These are phyloP conservation scores for Rutstroemia sp. DNA, from an alignment of 2,329 filamentous ascomycete genomes.

Conservation along the genomic window DNA sequence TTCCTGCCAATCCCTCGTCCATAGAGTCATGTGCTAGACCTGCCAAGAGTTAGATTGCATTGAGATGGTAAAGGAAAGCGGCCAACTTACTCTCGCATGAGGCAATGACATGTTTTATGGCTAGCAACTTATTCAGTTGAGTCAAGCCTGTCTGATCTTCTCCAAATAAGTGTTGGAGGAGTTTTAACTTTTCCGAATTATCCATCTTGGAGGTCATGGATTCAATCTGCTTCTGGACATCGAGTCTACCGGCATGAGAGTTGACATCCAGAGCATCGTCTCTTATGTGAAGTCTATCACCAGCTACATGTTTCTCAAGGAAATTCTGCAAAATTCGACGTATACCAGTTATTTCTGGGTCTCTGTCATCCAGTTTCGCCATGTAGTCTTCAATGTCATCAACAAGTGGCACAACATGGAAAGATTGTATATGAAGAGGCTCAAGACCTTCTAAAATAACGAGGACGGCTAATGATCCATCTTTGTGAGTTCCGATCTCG, in stretches of 20 bases:
- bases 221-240: constrained; percentile 15
- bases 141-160: constrained; percentile 2
- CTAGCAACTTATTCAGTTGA: constrained; percentile 23
- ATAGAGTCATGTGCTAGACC: constrained; percentile 14
- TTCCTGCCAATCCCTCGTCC: constrained; percentile 6
- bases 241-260: constrained; percentile 16
- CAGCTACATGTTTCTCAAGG: constrained; percentile 13
- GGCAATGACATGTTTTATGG: constrained; percentile 19
- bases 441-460: constrained; percentile 22
- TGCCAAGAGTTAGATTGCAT: constrained; percentile 8
- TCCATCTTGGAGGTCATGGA: constrained; percentile 11
- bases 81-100: constrained; percentile 22
- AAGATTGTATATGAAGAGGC: constrained; percentile 12
- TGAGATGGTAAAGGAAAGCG: neutral
- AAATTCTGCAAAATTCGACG: constrained; percentile 17
- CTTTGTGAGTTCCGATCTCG: constrained; percentile 5
- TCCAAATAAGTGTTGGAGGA: constrained; percentile 19
- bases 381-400: constrained; percentile 12
- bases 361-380: constrained; percentile 3
- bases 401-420: constrained; percentile 13
- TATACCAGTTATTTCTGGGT: constrained; percentile 12
- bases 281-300: neutral
- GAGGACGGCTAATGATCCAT: constrained; percentile 14
- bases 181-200: constrained; percentile 19
- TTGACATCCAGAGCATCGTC: constrained; percentile 8